phyloP scores from a whole-genome alignment of 192 early-diverging fungal genomes.

The Coemansia sp. region DNA sequence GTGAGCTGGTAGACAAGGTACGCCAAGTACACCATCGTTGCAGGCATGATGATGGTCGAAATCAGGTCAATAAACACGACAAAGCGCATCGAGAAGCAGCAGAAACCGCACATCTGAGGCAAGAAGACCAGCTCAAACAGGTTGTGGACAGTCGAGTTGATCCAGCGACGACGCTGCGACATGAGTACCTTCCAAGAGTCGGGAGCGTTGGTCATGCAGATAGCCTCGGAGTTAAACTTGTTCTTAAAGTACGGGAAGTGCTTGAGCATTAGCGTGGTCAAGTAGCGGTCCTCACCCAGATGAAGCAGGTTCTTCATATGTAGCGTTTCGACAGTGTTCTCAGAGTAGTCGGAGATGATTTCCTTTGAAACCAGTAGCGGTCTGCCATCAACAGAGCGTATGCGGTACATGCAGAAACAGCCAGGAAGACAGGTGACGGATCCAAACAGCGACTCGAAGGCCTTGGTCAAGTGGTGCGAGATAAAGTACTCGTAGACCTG shows the following conservation, averaged over 20 bases:
- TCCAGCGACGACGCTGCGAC: slow-evolving; percentile 98
- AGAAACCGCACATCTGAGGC: slow-evolving; percentile 95
- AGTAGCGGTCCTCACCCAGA: slow-evolving; percentile 98
- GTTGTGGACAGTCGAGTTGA: slow-evolving; percentile 99
- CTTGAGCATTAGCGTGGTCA: slow-evolving; percentile 91
- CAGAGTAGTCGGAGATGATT: slow-evolving; percentile 86
- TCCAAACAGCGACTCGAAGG: slow-evolving; percentile 95
- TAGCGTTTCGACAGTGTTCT: slow-evolving; percentile 90
- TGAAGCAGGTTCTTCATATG: slow-evolving; percentile 98
- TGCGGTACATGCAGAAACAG: slow-evolving; percentile 99
- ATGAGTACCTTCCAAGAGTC: slow-evolving; percentile 91
- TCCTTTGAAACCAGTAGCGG: slow-evolving; percentile 83
- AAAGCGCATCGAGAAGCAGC: slow-evolving; percentile 97
- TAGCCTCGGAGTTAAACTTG: slow-evolving; percentile 89
- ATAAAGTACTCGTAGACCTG: slow-evolving; percentile 99
- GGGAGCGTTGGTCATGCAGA: slow-evolving; percentile 89
- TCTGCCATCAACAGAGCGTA: slow-evolving; percentile 79
- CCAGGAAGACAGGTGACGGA: slow-evolving; percentile 95
- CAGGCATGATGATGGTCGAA: slow-evolving; percentile 90
- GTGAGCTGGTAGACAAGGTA: slow-evolving; percentile 73
- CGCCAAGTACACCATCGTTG: slow-evolving; percentile 81
- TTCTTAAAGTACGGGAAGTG: slow-evolving; percentile 95
- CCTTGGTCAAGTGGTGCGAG: slow-evolving; percentile 91
- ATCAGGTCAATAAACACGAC: slow-evolving; percentile 94
- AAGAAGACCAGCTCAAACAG: slow-evolving; percentile 89